These are phyloP conservation scores for Lachancea quebecensis DNA, from an alignment of 805 yeast species.

Conservation along the genomic window DNA sequence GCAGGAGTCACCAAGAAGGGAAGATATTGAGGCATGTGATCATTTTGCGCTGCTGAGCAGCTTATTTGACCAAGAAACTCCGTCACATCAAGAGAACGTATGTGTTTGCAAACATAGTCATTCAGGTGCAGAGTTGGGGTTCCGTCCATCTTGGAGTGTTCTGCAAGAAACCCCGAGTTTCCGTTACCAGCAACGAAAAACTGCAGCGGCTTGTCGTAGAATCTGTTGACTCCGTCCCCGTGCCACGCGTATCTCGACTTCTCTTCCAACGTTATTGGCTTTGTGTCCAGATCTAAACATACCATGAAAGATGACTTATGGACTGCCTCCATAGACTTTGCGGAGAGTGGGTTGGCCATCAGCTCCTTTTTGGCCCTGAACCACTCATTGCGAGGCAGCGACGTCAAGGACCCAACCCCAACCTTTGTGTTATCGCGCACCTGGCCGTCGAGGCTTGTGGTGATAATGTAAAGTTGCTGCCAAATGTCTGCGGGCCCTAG, in stretches of 20 bases:
- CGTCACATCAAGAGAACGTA: constrained; percentile 40
- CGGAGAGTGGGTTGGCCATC: constrained; percentile 52
- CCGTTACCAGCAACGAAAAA: constrained; percentile 77
- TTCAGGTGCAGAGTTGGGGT: constrained; percentile 88
- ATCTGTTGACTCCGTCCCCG: constrained; percentile 89
- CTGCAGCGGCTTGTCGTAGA: constrained; percentile 86
- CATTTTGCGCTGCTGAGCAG: constrained; percentile 6
- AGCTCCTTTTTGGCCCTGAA: constrained; percentile 52
- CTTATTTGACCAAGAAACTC: constrained; percentile 17
- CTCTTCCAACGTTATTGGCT: constrained; percentile 74
- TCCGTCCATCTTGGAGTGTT: constrained; percentile 98
- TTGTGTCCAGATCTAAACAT: constrained; percentile 59
- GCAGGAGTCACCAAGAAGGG: constrained; percentile 54
- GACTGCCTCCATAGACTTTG: constrained; percentile 55
- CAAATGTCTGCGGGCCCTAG: constrained; percentile 44
- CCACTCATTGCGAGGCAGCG: constrained; percentile 84
- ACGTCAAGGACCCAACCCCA: constrained; percentile 73
- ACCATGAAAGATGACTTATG: constrained; percentile 74
- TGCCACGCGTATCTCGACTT: constrained; percentile 86
- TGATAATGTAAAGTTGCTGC: constrained; percentile 53
- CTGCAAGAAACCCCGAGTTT: constrained; percentile 87
- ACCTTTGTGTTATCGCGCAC: constrained; percentile 19
- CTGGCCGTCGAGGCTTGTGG: constrained; percentile 32
- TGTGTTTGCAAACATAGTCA: constrained; percentile 57
- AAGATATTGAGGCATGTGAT: constrained; percentile 29